Conservation (phyloP, 2,329 filamentous ascomycete genomes). For the Aspergillus udagawae region DNA sequence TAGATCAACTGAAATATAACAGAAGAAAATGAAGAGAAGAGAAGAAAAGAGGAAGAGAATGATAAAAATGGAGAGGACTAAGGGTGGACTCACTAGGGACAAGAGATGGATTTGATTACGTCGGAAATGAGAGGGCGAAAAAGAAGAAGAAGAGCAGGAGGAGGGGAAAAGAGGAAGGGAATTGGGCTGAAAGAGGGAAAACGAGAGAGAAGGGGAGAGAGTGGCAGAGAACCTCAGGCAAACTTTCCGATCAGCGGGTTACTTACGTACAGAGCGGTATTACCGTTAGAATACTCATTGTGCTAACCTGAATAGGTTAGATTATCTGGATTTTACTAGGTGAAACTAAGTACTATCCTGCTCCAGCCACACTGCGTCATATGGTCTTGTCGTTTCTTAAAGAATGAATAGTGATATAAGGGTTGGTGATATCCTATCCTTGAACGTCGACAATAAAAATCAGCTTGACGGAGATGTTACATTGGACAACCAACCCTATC, state of each 20-base stretch:
- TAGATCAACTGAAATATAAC: not conserved
- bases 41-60: conserved; percentile 10
- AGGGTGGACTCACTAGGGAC: conserved; percentile 9
- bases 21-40: conserved; percentile 1
- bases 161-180: conserved; percentile 15
- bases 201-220: conserved; percentile 4
- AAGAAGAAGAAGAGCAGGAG: conserved; percentile 23
- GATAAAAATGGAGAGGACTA: conserved; percentile 6
- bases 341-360: not conserved
- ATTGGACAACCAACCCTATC: not conserved
- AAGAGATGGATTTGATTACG: conserved; percentile 14
- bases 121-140: conserved; percentile 32
- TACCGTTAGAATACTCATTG: not conserved
- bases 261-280: not conserved
- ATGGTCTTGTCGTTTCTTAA: not conserved
- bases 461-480: not conserved
- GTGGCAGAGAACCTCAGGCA: conserved; percentile 2
- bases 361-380: not conserved
- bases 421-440: not conserved
- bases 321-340: not conserved
- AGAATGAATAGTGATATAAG: not conserved
- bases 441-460: not conserved
- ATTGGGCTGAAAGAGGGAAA: conserved; percentile 14
- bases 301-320: not conserved
- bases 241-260: not conserved